Evolutionary conservation across 352 stramenopile species (phyloP).

Genomic region (Peronospora farinosa): DNA sequence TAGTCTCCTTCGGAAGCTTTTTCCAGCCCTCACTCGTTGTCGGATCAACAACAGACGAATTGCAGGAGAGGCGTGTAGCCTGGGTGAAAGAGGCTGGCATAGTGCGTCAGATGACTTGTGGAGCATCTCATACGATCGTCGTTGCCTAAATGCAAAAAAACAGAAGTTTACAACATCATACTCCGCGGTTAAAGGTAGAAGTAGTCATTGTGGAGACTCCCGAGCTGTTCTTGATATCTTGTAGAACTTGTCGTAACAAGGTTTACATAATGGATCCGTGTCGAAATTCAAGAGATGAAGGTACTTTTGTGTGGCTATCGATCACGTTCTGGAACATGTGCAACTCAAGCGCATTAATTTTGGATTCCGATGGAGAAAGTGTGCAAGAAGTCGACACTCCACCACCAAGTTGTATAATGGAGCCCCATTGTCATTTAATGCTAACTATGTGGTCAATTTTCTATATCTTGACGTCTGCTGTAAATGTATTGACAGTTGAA

Average conservation of each 20-base stretch:
- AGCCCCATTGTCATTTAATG: constrained; percentile 80
- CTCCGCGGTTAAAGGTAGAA: too few species aligned
- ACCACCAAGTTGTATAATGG: constrained; percentile 52
- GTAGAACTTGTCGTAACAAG: too few species aligned
- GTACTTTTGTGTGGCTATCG: constrained; percentile 3
- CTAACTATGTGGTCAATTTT: constrained; percentile 52
- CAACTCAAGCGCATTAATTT: constrained; percentile 51
- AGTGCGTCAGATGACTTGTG: constrained; percentile 30
- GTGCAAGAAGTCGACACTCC: constrained; percentile 9
- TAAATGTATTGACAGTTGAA: constrained; percentile 46
- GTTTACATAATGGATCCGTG: too few species aligned
- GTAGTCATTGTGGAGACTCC: too few species aligned
- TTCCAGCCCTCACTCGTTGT: constrained; percentile 12
- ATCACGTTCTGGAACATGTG: constrained; percentile 40
- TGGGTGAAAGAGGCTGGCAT: constrained; percentile 17
- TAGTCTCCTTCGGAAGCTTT: constrained; percentile 21
- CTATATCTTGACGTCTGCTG: constrained; percentile 30
- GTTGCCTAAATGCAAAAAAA: constrained; percentile 11
- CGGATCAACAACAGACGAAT: constrained; percentile 12
- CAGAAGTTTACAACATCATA: too few species aligned
- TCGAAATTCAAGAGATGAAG: too few species aligned
- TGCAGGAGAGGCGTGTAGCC: constrained; percentile 14
- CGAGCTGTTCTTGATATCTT: too few species aligned
- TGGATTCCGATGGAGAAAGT: constrained; percentile 37
- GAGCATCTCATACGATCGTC: constrained; percentile 36